Percentiles rank a stretch among this genome's conserved stretches.
Evolutionary conservation across 768 basidiomycete species (phyloP).

Genomic region (Tubosaeta brunneosetosa): DNA sequence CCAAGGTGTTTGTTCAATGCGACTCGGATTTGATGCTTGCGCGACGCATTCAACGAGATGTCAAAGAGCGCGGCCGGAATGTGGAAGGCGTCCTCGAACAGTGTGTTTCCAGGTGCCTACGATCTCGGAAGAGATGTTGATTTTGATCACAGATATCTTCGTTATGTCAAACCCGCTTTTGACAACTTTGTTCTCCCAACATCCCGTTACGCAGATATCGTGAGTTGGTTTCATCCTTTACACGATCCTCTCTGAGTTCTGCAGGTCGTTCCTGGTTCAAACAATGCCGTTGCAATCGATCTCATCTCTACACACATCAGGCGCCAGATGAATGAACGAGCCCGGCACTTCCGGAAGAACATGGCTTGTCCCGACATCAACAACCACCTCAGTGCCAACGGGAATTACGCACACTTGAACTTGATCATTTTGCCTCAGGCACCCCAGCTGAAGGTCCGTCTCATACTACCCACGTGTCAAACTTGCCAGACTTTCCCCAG

Average conservation of each 20-base stretch:
- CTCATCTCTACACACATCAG: constrained; percentile 88
- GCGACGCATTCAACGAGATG: constrained; percentile 82
- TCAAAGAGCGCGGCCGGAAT: constrained; percentile 79
- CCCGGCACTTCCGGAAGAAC: constrained; percentile 65
- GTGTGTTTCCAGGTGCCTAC: constrained; percentile 35
- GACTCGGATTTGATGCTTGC: constrained; percentile 98
- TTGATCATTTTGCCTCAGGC: constrained; percentile 72
- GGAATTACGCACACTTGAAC: constrained; percentile 42
- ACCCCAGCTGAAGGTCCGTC: constrained; percentile 67
- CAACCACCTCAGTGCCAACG: constrained; percentile 35
- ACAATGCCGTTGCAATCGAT: constrained; percentile 89
- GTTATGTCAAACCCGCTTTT: constrained; percentile 91
- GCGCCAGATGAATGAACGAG: constrained; percentile 76
- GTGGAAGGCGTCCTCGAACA: constrained; percentile 89
- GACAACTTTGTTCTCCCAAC: constrained; percentile 93
- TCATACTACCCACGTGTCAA: not conserved
- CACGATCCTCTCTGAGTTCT: not conserved
- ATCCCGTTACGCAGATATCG: constrained; percentile 85
- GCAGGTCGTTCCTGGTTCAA: constrained; percentile 94
- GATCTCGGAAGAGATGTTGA: not conserved
- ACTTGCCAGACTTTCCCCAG: constrained; percentile 35
- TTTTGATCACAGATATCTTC: constrained; percentile 62
- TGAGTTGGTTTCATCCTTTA: constrained; percentile 26
- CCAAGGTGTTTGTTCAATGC: constrained; percentile 82
- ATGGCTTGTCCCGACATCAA: constrained; percentile 52